These are phyloP conservation scores for Solanum pimpinellifolium DNA, from an alignment of 257 asterid species.

Conservation along the genomic window DNA sequence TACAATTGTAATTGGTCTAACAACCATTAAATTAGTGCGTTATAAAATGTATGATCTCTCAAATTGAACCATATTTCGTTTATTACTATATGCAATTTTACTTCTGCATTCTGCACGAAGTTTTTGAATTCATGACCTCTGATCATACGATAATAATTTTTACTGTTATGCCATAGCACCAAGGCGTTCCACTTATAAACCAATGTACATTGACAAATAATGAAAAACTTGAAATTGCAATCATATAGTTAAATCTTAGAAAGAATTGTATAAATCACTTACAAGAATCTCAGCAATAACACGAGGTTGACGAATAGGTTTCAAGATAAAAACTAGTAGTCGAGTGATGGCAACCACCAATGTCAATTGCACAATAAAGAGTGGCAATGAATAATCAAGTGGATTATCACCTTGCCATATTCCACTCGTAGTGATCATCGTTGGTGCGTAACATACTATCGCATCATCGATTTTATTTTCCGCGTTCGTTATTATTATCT, in stretches of 20 bases:
- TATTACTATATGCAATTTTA: not conserved
- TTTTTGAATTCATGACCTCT: not conserved
- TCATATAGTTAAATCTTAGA: not conserved
- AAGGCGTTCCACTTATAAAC: not conserved
- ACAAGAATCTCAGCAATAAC: slow-evolving; percentile 89
- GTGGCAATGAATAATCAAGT: slow-evolving; percentile 81
- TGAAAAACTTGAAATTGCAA: not conserved
- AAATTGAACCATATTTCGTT: not conserved
- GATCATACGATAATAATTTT: not conserved
- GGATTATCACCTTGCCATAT: slow-evolving; percentile 97
- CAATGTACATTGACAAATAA: not conserved
- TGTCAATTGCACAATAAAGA: slow-evolving; percentile 72
- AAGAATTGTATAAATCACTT: slow-evolving; percentile 4
- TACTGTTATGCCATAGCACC: not conserved
- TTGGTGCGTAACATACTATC: slow-evolving; percentile 87
- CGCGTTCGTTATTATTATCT: not conserved
- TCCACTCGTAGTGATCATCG: slow-evolving; percentile 85
- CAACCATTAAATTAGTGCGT: too few species aligned
- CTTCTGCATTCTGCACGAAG: not conserved
- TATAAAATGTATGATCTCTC: too few species aligned
- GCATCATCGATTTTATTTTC: slow-evolving; percentile 27
- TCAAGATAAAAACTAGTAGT: slow-evolving; percentile 57
- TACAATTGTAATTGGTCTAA: not conserved
- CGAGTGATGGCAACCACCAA: slow-evolving; percentile 67
- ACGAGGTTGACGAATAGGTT: slow-evolving; percentile 92